These are phyloP conservation scores for Candida quercuum DNA, from an alignment of 805 yeast genomes.

Conservation along the genomic window DNA sequence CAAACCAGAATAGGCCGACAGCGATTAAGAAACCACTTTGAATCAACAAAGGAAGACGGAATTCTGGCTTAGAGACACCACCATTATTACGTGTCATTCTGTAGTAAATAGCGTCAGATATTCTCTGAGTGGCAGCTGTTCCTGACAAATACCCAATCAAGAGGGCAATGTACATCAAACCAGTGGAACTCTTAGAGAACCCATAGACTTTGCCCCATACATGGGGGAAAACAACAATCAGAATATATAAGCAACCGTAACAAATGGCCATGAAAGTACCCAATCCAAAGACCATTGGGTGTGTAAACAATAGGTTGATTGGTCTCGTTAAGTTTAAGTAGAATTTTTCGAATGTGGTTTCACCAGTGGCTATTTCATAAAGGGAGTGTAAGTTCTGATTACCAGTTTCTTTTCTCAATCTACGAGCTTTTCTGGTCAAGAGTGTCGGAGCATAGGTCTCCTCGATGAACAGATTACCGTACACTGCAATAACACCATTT, in stretches of 20 bases:
- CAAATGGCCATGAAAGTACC: slow-evolving; percentile 61
- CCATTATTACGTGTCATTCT: slow-evolving; percentile 34
- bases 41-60: slow-evolving; percentile 46
- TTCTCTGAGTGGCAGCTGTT: slow-evolving; percentile 40
- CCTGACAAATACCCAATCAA: slow-evolving; percentile 52
- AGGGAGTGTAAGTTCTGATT: slow-evolving; percentile 52
- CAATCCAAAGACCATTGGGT: slow-evolving; percentile 60
- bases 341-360: slow-evolving; percentile 33
- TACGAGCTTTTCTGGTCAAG: slow-evolving; percentile 39
- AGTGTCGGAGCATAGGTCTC: slow-evolving; percentile 60
- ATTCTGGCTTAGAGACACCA: slow-evolving; percentile 60
- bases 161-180: slow-evolving; percentile 54
- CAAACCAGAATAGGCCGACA: slow-evolving; percentile 61
- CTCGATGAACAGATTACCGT: slow-evolving; percentile 38
- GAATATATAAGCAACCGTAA: slow-evolving; percentile 61
- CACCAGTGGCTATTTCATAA: slow-evolving; percentile 53
- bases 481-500: slow-evolving; percentile 41
- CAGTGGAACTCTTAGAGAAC: slow-evolving; percentile 42
- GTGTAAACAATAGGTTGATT: slow-evolving; percentile 41
- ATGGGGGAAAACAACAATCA: slow-evolving; percentile 55
- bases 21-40: slow-evolving; percentile 48
- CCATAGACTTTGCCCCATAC: slow-evolving; percentile 44
- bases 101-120: slow-evolving; percentile 36
- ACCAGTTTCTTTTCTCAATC: slow-evolving; percentile 47
- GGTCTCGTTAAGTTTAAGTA: slow-evolving; percentile 47